Base-by-base conservation (phyloP, 331 rosid species). In the Spiraea crenata region DNA sequence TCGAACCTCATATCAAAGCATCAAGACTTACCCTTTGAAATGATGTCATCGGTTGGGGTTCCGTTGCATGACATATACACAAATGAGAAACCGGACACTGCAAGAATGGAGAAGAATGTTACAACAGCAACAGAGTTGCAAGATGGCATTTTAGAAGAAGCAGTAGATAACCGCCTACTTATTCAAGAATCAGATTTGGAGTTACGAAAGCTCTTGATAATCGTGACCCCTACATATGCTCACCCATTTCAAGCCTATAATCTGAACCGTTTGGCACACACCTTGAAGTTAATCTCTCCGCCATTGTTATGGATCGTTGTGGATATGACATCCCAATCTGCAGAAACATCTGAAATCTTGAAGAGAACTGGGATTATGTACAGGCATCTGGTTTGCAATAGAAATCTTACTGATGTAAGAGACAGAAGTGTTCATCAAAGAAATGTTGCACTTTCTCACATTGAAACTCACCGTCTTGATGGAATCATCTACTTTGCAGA, bases 401-500 rank as follows among this genome's bases (percentile, higher is more conserved):
- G 69, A 51, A 91, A 89, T 81, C 41, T 82, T 44, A 87, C 92
- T 38, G 82, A 79, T 77, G 75, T 65, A 19, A 84, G 76, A 65
- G 87, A 82, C 74, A 74, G 67, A 85, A 65, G 74, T 77, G 78
- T 82, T 82, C 83, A 77, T 79, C 92, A 89, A 72, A 88, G 95
- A 82, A 89, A 93, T 77, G 65, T 63, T 60, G 99, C 97, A 17
- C 82, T 93, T 57, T 81, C 85, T 67, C 91, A 93, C 71, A 83
- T 93, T 40, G 99, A 89, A 84, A 85, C 85, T 71, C 97, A 93
- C 81, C 87, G 56, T 61, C 99, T 93, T 41, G 90, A 93, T 63
- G 99, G 99, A 80, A 85, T 91, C 67, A 66, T 89, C 65, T 83
- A 87, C 89, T 91, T 93, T 85, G 99, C 99, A 5, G 88, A 93